phyloP scores from a whole-genome alignment of 2,329 filamentous ascomycete species.

The Chaetoscypha palmicola region DNA sequence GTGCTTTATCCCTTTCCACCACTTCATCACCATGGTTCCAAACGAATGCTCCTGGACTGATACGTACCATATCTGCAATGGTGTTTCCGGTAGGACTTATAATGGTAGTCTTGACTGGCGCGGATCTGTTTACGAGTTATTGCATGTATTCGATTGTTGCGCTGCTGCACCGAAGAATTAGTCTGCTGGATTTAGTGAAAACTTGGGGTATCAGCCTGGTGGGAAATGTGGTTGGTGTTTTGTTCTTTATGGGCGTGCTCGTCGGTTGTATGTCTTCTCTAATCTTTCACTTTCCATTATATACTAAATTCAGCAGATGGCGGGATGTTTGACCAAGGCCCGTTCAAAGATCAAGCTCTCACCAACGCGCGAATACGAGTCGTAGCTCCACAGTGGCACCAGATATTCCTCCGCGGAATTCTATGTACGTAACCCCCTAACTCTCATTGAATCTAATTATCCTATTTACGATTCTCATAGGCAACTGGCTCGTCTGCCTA shows the following conservation, averaged over 20 bases:
- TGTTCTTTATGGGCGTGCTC: slow-evolving; percentile 42
- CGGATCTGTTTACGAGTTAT: slow-evolving; percentile 40
- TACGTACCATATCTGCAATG: slow-evolving; percentile 38
- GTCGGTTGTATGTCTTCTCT: slow-evolving; percentile 38
- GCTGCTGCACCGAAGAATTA: slow-evolving; percentile 36
- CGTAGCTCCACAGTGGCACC: slow-evolving; percentile 41
- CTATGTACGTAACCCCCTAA: slow-evolving; percentile 34
- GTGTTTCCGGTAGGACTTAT: slow-evolving; percentile 44
- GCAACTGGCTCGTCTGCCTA: slow-evolving; percentile 51
- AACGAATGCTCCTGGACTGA: slow-evolving; percentile 41
- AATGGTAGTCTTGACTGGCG: slow-evolving; percentile 42
- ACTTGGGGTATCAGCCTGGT: slow-evolving; percentile 41
- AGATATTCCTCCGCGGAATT: slow-evolving; percentile 48
- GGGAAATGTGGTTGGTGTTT: slow-evolving; percentile 41
- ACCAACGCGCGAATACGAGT: slow-evolving; percentile 43
- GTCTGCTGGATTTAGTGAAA: slow-evolving; percentile 27
- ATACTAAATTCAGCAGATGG: slow-evolving; percentile 32
- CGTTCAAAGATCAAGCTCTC: slow-evolving; percentile 39
- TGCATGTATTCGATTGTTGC: slow-evolving; percentile 38
- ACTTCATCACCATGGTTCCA: slow-evolving; percentile 41
- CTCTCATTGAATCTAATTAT: slow-evolving; percentile 1
- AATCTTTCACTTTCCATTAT: not conserved
- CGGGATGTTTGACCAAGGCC: slow-evolving; percentile 37
- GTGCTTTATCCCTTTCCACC: slow-evolving; percentile 40
- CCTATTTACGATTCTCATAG: slow-evolving; percentile 4